Percentiles rank a stretch among this genome's conserved stretches.
These are phyloP conservation scores for Podosphaera xanthii DNA, from an alignment of 2,329 filamentous ascomycete genomes.

Conservation along the genomic window DNA sequence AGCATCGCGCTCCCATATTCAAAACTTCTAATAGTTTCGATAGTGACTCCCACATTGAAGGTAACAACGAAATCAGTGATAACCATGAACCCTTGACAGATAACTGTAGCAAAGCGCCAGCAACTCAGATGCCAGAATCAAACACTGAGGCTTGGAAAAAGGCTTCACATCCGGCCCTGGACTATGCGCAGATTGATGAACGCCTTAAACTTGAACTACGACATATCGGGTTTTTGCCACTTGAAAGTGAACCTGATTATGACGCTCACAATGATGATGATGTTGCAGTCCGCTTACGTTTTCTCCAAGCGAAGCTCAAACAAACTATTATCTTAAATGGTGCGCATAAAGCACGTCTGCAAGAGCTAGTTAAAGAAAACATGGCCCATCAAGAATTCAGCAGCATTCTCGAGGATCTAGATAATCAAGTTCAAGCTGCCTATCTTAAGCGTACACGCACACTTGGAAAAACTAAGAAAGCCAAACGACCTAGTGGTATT, in stretches of 20 bases:
- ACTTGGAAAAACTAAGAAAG: conserved; percentile 83
- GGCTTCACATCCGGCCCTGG: conserved; percentile 48
- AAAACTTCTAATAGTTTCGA: conserved; percentile 34
- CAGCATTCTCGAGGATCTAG: conserved; percentile 89
- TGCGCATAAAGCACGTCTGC: conserved; percentile 65
- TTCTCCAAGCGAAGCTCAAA: conserved; percentile 61
- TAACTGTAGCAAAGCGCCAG: conserved; percentile 28
- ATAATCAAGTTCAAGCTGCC: conserved; percentile 80
- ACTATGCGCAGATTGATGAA: conserved; percentile 73
- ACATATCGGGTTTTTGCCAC: conserved; percentile 67
- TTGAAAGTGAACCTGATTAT: conserved; percentile 50
- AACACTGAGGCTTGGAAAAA: conserved; percentile 59
- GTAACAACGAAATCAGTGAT: conserved; percentile 15
- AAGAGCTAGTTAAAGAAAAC: conserved; percentile 71
- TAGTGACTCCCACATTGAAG: conserved; percentile 23
- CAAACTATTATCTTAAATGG: conserved; percentile 74
- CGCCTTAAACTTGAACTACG: conserved; percentile 77
- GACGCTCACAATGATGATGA: conserved; percentile 85
- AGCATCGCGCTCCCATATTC: conserved; percentile 30
- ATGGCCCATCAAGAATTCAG: conserved; percentile 95
- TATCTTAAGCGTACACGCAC: conserved; percentile 91
- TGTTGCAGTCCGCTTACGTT: conserved; percentile 68
- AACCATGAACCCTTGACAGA: conserved; percentile 6
- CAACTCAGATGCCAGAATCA: conserved; percentile 60
- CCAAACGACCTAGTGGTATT: conserved; percentile 55